Base-by-base conservation (phyloP, 2,329 filamentous ascomycete genomes). In the Phialophora tarda region DNA sequence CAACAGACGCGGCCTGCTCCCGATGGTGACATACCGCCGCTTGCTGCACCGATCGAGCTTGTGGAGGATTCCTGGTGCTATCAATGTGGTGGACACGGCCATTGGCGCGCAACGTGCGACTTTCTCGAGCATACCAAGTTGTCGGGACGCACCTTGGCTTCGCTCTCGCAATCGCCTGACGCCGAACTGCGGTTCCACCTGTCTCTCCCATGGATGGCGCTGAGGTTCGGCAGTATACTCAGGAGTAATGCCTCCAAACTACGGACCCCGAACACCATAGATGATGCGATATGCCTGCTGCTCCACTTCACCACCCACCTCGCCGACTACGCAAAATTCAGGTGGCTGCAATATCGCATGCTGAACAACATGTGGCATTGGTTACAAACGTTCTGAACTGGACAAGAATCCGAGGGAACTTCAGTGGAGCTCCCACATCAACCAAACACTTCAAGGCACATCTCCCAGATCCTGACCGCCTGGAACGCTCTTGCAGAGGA, bases 41-140 rank as follows among this genome's bases (percentile, higher is more conserved):
- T n/a, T 6, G 5, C 17, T 44, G 7, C 38, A 44, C 38, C 38
- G 14, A 28, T 51, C 23, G 3, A 51, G 48, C 48, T 51, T 17
- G 5, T 51, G 10, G 48, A 51, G 10, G 48, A 51, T 26, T 11
- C 48, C 10, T 8, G 23, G 10, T 51, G 48, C 48, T 3, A 12
- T 17, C 21, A 51, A 12, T 51, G 48, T 51, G 48, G 48, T 21
- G 48, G 48, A 23, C 48, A 51, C 48, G 48, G 48, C 10, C 48
- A 51, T 28, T 51, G 21, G 21, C 21, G 12, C 10, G 48, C 21
- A 23, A 24, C 48, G 11, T 51, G 48, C 24, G 48, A 51, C 24
- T 28, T 51, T 28, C 24, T 51, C 10, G 48, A 51, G 21, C 48
- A 51, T 51, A 51, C 48, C 21, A 26, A 23, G 23, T 17, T 51